A percentile compares a stretch with the other conserved stretches of the same genome.
Evolutionary conservation across 1,139 yeast species (phyloP).

Genomic region (Yamadazyma taylorii): DNA sequence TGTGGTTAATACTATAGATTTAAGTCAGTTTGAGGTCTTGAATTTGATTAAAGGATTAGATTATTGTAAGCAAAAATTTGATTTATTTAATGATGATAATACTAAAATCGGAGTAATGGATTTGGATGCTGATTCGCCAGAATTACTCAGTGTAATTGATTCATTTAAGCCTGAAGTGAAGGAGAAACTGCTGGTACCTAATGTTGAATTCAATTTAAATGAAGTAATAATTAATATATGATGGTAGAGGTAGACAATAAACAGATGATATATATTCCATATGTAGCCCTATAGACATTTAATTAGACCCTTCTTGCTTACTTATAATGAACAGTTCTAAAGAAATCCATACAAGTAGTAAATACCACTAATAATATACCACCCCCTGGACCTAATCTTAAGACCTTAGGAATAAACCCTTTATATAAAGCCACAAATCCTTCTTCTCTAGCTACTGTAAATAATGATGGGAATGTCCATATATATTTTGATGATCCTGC

Average conservation of each 20-base stretch:
- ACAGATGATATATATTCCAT: too few relatives aligned
- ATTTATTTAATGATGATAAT: slow-evolving; percentile 9
- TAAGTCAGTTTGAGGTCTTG: slow-evolving; percentile 3
- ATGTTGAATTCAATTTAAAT: slow-evolving; percentile 8
- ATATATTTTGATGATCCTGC: slow-evolving; percentile 83
- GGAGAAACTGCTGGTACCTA: slow-evolving; percentile 6
- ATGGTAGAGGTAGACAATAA: background rate
- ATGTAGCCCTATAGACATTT: too few relatives aligned
- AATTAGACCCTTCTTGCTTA: too few relatives aligned
- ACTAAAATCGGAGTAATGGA: slow-evolving; percentile 18
- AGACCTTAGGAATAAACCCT: slow-evolving; percentile 95
- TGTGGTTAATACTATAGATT: slow-evolving; percentile 12
- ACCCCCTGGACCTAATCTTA: slow-evolving; percentile 98
- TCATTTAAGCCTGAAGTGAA: slow-evolving; percentile 15
- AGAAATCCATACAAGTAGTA: slow-evolving; percentile 92
- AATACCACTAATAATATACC: slow-evolving; percentile 95
- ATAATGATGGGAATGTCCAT: slow-evolving; percentile 87
- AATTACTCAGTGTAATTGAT: slow-evolving; percentile 23
- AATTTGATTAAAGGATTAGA: slow-evolving; percentile 8
- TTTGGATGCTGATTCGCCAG: slow-evolving; percentile 33
- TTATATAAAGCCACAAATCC: slow-evolving; percentile 86
- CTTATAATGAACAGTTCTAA: slow-evolving; percentile 59
- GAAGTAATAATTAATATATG: slow-evolving; percentile 9
- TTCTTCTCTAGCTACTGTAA: slow-evolving; percentile 81
- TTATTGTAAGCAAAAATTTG: slow-evolving; percentile 11